Evolutionary conservation across 352 stramenopile genomes (phyloP), one percentile per base, ranked within the genome.

Genomic region (Blastocystis sp.): DNA sequence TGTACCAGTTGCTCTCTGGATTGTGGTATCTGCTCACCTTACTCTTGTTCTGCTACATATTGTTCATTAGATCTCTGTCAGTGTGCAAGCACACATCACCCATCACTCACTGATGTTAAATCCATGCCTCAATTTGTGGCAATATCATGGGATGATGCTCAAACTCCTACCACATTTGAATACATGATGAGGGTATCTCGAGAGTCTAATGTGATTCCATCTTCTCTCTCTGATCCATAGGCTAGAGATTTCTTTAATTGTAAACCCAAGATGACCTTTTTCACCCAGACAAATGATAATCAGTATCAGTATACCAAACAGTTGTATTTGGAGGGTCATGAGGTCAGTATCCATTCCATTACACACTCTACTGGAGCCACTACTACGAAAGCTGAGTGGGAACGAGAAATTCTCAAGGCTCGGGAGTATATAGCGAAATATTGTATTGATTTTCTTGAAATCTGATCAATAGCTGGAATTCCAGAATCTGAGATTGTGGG

Each of bases 301-400:
- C 71, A 83, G 29, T 83, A 83, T 66, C 71, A 83, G 27, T 83
- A 43, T 49, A 83, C 71, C 4, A 63, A 83, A 54, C 71, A 83
- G 43, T 56, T 83, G 24, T 83, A 67, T 63, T 39, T 83, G 29
- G 71, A 83, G 27, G 71, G 71, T 5, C 71, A 83, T n/a, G 71
- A 83, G n/a, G 71, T 83, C 0, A 49, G 46, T 27, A 3, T 83
- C 11, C 71, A 83, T 24, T 67, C 71, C 2, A 43, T 83, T 24
- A 42, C 21, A 11, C 71, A 83, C 32, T 54, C 24, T 12, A 83
- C 71, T 12, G 32, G 37, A 16, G 0, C n/a, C 14, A 12, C 27
- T 1, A 67, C 71, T 14, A 14, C 16, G 6, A 83, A 83, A 46
- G n/a, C 9, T 12, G 46, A 19, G 0, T 83, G 71, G 71, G 71